Conservation (phyloP, 345 rosid species). For the Noccaea caerulescens region DNA sequence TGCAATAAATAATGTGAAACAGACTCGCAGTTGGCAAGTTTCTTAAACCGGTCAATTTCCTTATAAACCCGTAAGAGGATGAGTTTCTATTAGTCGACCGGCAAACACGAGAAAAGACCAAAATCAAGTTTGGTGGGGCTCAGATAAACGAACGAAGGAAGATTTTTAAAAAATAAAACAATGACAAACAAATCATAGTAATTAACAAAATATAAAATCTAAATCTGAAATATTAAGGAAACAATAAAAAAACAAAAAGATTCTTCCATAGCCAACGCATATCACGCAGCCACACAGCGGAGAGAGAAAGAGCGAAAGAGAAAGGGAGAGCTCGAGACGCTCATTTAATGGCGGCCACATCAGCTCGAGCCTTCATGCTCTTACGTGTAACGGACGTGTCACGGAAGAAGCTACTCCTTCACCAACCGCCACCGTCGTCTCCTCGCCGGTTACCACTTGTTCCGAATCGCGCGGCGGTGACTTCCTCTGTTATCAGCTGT, state of each 20-base stretch:
- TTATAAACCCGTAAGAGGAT: background rate
- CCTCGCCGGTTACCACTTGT: constrained; percentile 19
- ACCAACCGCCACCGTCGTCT: constrained; percentile 37
- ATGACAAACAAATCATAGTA: background rate
- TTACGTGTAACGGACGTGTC: constrained; percentile 50
- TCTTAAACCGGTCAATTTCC: background rate
- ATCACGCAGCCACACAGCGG: constrained; percentile 41
- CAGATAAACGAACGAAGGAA: constrained; percentile 35
- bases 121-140: constrained; percentile 31
- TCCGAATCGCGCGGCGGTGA: constrained; percentile 34
- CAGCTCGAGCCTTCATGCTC: constrained; percentile 58
- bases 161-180: constrained; percentile 1
- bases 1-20: background rate
- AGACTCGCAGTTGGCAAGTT: background rate
- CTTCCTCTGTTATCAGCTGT: constrained; percentile 51
- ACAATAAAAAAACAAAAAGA: constrained; percentile 19
- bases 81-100: background rate
- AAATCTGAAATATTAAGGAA: constrained; percentile 5
- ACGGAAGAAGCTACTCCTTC: constrained; percentile 40
- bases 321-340: constrained; percentile 33
- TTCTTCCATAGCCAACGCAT: constrained; percentile 36
- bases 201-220: constrained; percentile 14
- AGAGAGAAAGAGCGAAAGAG: constrained; percentile 21
- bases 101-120: constrained; percentile 4
- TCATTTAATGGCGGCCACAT: constrained; percentile 66